phyloP scores from a whole-genome alignment of 2,329 filamentous ascomycete genomes.

The Mycosphaerella arachidis region DNA sequence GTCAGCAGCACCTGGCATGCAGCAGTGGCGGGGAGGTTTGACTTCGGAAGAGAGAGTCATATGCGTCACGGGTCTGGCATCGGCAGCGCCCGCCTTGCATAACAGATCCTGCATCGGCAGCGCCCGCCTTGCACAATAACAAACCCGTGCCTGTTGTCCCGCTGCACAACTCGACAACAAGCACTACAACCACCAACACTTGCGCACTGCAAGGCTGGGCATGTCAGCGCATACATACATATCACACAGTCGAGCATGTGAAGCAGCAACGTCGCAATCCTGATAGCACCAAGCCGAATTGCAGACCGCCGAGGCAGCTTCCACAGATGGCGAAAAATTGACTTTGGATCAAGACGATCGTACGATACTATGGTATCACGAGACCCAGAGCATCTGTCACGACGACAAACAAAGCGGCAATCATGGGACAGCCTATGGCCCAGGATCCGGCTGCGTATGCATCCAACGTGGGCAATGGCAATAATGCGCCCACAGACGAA shows the following conservation, averaged over 20 bases:
- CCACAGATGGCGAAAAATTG: neutral
- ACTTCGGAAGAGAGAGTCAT: neutral
- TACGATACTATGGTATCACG: neutral
- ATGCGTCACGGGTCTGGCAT: neutral
- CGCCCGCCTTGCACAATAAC: neutral
- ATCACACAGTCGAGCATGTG: neutral
- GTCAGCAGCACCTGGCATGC: neutral
- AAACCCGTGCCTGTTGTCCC: too few species aligned
- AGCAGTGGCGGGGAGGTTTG: neutral
- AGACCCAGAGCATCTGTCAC: neutral
- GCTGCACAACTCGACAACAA: neutral
- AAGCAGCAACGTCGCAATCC: neutral
- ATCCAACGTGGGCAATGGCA: neutral
- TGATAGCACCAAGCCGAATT: neutral
- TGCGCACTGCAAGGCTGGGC: neutral
- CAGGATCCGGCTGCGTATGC: neutral
- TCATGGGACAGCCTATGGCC: constrained; percentile 6
- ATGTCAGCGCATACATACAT: neutral
- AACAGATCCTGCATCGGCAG: neutral
- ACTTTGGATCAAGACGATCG: neutral
- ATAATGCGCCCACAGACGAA: constrained; percentile 7
- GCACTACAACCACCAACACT: neutral
- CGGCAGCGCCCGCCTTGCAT: neutral
- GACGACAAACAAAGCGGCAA: neutral
- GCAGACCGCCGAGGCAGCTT: neutral